Base-by-base conservation (phyloP, 805 yeast species). In the Kodamaea jinghongensis region DNA sequence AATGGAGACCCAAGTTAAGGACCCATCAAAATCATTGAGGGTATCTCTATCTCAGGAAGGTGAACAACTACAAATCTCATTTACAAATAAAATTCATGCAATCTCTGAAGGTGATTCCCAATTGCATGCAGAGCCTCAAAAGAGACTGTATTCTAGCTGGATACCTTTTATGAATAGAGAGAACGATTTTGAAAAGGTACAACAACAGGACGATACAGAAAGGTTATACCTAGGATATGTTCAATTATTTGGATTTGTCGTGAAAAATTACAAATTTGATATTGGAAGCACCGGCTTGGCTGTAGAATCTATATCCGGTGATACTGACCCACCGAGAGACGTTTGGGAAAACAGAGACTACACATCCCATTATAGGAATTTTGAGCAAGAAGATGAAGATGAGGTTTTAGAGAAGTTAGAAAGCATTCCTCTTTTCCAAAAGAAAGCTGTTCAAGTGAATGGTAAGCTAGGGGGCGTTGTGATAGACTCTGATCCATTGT, bases 201-300 rank as follows among this genome's bases (percentile, higher is more conserved):
- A 20, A 17, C 34, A 17, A 11, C 26, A 31, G 10, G 22, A 29
- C 2, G 42, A 32, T 12, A 25, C 28, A 22, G 33, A 26, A 4
- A 13, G 28, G 17, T 11, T 38, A 3, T 55, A 60, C 33, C 48
- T 68, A 23, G 73, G 72, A 1, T 59, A 67, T 44, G 42, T 67
- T 15, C 75, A 69, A 46, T 44, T 69, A 37, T 45, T 65, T 31
- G 75, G 75, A 4, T 66, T 60, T 29, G 61, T 63, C 10, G 62
- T 66, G 6, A 55, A 64, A 22, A 69, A 69, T 46, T 66, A 66
- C 42, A 56, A 58, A 34, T 55, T 65, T 34, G 63, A 52, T 30
- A 36, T 46, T 11, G 54, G 42, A 3, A 43, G 33, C 13, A 27
- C 28, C 1, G 28, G 34, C 10, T 10, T 33, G 7, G 28, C 30